Conservation (phyloP, 768 basidiomycete genomes). For the Dentipellis sp. region DNA sequence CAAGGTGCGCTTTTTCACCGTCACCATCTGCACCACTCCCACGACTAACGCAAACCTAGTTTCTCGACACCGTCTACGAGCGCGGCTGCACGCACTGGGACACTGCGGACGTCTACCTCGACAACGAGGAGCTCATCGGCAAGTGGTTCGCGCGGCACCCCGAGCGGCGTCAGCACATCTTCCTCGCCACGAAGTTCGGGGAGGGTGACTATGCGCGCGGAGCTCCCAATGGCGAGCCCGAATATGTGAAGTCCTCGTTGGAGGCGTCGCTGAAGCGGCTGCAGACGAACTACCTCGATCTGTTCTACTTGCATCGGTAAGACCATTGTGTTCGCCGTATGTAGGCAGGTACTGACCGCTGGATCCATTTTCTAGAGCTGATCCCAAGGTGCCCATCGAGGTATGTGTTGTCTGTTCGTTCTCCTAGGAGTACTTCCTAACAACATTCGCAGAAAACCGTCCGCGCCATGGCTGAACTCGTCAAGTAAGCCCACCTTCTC, state of each 20-base stretch:
- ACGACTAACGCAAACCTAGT: conserved; percentile 14
- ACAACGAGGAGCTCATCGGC: conserved; percentile 36
- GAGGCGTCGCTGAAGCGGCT: too few species aligned
- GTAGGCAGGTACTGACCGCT: neutral
- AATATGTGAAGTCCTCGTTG: conserved; percentile 18
- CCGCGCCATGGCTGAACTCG: conserved; percentile 13
- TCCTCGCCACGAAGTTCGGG: too few species aligned
- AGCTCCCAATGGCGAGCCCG: conserved; percentile 10
- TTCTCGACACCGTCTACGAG: conserved; percentile 34
- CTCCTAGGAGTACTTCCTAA: too few species aligned
- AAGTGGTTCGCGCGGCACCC: conserved; percentile 32
- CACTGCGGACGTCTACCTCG: conserved; percentile 32
- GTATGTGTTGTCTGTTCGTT: neutral
- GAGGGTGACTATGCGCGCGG: neutral
- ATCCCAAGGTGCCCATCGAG: conserved; percentile 11
- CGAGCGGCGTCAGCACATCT: conserved; percentile 31
- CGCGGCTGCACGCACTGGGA: conserved; percentile 39
- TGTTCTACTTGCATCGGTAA: too few species aligned
- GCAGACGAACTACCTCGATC: too few species aligned
- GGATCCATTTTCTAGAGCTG: neutral
- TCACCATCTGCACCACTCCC: too few species aligned
- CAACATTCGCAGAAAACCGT: conserved; percentile 1
- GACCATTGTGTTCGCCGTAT: neutral
- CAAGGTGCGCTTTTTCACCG: conserved; percentile 20
- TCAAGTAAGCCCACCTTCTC: conserved; percentile 17